Evolutionary conservation across 176 grass and related monocot species (phyloP), one percentile per base, ranked within the genome.

Genomic region (Puya raimondii): DNA sequence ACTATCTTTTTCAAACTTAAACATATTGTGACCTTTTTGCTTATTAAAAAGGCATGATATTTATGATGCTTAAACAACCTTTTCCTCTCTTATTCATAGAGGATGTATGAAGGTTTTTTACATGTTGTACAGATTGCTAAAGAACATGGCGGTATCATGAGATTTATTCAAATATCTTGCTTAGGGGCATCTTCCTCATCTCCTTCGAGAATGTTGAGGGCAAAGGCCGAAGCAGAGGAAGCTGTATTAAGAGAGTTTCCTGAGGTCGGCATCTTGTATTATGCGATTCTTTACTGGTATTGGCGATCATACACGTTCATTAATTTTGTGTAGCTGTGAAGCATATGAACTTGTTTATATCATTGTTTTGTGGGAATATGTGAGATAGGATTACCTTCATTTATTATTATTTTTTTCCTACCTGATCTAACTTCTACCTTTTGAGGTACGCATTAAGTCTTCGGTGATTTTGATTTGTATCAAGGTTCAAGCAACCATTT

Each of bases 151-250:
- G 89, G 94, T 78, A 93, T 99, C 51, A 81, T 90, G 78, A 93
- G 94, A 86, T 99, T 99, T 49, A 89, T 99, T 54, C 94, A 99
- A 81, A 69, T 99, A 82, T 99, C 94, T 75, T 79, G 72, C 78
- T 75, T 99, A 64, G 94, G 94, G 64, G 84, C 89, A 76, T 90
- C 94, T 73, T 63, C 68, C 8, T 86, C 87, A 69, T 85, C 94
- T 68, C 77, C 85, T 80, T 99, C 94, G 53, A 99, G 47, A 91
- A 78, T 99, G 89, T 75, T 99, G 48, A 85, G 78, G 76, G 69
- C 94, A 23, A 99, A 99, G 78, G 86, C 82, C 88, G 94, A 86
- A 66, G 86, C 79, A 23, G 89, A 93, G 78, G 80, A 99, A 83
- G 82, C 89, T 70, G 78, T 93, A 49, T 63, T 88, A 52, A 87